These are phyloP conservation scores for Dalbergia cochinchinensis DNA, from an alignment of 306 rosid genomes.

Conservation along the genomic window DNA sequence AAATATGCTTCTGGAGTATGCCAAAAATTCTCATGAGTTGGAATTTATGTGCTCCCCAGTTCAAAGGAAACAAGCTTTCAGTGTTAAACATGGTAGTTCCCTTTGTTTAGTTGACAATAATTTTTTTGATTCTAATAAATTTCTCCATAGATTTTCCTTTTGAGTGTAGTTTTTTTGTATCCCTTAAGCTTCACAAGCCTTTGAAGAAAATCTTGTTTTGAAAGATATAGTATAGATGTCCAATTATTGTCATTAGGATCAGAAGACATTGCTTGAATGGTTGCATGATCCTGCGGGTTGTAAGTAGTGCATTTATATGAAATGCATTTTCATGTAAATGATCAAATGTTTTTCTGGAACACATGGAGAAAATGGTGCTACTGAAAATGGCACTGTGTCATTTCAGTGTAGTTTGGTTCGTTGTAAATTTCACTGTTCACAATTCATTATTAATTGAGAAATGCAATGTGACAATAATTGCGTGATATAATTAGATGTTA, in stretches of 20 bases:
- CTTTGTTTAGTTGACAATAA: slow-evolving; percentile 45
- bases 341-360: slow-evolving; percentile 10
- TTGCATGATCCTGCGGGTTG: slow-evolving; percentile 13
- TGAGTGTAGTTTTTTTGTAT: not conserved
- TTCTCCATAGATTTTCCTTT: not conserved
- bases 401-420: too few species aligned
- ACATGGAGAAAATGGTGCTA: too few species aligned
- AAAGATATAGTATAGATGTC: slow-evolving; percentile 14
- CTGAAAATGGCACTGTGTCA: too few species aligned
- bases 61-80: slow-evolving; percentile 43
- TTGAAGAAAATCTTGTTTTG: slow-evolving; percentile 42
- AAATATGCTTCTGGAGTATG: too few species aligned
- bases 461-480: too few species aligned
- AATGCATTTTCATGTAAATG: slow-evolving; percentile 47
- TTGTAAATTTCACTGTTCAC: too few species aligned
- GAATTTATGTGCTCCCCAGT: slow-evolving; percentile 1
- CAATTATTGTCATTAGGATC: slow-evolving; percentile 22
- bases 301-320: slow-evolving; percentile 25
- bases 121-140: not conserved
- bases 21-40: not conserved
- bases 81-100: slow-evolving; percentile 34
- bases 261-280: not conserved
- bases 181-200: slow-evolving; percentile 17
- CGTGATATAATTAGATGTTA: too few species aligned
- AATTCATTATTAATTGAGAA: too few species aligned